phyloP scores from a whole-genome alignment of 441 rosid genomes.

The Geranium incanum region DNA sequence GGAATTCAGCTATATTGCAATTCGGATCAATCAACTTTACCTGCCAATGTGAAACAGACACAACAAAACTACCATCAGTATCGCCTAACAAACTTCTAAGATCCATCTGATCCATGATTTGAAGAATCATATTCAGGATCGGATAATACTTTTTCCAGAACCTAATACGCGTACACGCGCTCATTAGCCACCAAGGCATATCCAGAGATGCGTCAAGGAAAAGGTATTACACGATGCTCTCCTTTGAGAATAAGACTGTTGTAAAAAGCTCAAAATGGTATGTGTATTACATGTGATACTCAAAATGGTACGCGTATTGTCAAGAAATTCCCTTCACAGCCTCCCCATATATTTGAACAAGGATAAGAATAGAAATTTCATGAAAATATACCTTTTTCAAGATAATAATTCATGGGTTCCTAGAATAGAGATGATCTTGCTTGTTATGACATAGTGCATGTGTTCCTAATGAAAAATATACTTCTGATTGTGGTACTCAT shows the following conservation, averaged over 20 bases:
- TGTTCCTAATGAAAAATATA: not conserved
- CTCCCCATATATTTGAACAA: not conserved
- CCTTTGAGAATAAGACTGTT: too few relatives aligned
- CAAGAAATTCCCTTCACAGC: not conserved
- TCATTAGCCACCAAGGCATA: too few relatives aligned
- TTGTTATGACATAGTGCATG: too few relatives aligned
- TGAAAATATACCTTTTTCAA: not conserved
- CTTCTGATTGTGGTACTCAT: not conserved
- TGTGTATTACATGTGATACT: too few relatives aligned
- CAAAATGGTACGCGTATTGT: too few relatives aligned
- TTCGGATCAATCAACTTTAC: slow-evolving; percentile 82
- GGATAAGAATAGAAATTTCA: not conserved
- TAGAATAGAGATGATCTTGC: too few relatives aligned
- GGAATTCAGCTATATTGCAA: slow-evolving; percentile 59
- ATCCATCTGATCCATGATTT: slow-evolving; percentile 1
- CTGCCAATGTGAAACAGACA: slow-evolving; percentile 33
- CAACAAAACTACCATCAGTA: slow-evolving; percentile 18
- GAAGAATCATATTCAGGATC: not conserved
- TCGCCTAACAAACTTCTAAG: slow-evolving; percentile 1
- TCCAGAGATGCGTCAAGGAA: too few relatives aligned
- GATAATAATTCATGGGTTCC: too few relatives aligned
- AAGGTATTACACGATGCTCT: too few relatives aligned
- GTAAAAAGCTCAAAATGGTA: too few relatives aligned
- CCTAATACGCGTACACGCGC: too few relatives aligned
- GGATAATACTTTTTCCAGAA: too few relatives aligned